Percentiles rank a stretch among this genome's conserved stretches.
Evolutionary conservation across 2,329 filamentous ascomycete genomes (phyloP).

Genomic region (Cladosporium austrohemisphaericum): DNA sequence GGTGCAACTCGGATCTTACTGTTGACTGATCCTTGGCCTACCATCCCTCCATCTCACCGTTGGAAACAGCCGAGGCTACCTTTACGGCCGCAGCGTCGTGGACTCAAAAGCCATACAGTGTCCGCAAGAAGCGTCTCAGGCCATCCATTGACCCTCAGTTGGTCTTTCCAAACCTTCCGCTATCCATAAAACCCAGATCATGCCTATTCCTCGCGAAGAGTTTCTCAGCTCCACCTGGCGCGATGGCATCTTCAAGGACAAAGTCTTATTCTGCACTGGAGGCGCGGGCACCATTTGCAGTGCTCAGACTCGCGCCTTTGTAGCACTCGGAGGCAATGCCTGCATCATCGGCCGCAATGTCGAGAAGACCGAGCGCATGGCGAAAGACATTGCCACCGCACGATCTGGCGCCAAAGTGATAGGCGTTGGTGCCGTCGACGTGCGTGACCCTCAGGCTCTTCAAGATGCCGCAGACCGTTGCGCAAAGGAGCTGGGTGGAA

Average conservation of each 20-base stretch:
- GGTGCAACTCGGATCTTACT: background rate
- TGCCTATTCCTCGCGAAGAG: conserved; percentile 67
- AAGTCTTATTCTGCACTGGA: conserved; percentile 92
- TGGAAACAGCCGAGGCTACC: conserved; percentile 7
- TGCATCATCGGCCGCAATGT: conserved; percentile 89
- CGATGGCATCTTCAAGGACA: conserved; percentile 80
- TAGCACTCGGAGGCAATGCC: conserved; percentile 86
- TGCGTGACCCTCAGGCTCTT: conserved; percentile 63
- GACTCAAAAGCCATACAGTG: background rate
- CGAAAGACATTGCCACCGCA: conserved; percentile 75
- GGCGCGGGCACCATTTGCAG: conserved; percentile 92
- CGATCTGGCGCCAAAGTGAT: conserved; percentile 78
- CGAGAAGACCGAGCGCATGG: conserved; percentile 78
- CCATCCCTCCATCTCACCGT: no score
- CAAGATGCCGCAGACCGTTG: conserved; percentile 74
- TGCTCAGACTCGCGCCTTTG: conserved; percentile 85
- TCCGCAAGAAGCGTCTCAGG: background rate
- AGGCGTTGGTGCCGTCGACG: conserved; percentile 71
- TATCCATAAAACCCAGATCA: conserved; percentile 35
- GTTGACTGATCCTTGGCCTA: conserved; percentile 5
- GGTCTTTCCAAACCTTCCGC: background rate
- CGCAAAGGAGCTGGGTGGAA: conserved; percentile 74
- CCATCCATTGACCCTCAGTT: background rate
- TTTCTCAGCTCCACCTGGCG: conserved; percentile 82
- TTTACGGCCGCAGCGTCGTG: conserved; percentile 7